A percentile compares a stretch with the other conserved stretches of the same genome.
phyloP scores from a whole-genome alignment of 208 protist genomes.

The Sergeia podlipaevii region DNA sequence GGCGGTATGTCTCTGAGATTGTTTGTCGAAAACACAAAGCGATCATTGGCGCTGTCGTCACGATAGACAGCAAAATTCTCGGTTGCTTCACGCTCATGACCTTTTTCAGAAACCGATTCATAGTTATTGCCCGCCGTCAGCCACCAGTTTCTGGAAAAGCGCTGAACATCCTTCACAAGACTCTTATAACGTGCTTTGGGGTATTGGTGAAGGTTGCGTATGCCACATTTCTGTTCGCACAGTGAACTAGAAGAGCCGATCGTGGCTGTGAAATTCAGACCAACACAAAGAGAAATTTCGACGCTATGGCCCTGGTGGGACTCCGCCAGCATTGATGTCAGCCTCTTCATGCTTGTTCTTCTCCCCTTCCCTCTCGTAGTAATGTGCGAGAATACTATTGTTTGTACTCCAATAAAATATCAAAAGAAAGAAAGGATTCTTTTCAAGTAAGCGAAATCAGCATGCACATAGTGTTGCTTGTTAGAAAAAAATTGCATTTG shows the following conservation, averaged over 20 bases:
- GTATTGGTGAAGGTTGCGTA: constrained; percentile 89
- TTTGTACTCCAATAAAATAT: too few species aligned
- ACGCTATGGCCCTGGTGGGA: too few species aligned
- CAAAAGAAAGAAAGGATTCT: neutral
- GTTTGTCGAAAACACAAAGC: constrained; percentile 71
- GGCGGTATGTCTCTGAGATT: constrained; percentile 70
- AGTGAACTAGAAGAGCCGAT: too few species aligned
- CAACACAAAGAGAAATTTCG: too few species aligned
- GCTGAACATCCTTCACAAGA: constrained; percentile 70
- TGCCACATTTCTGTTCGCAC: constrained; percentile 34
- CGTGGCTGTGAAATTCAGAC: neutral
- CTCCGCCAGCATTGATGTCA: too few species aligned
- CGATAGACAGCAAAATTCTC: constrained; percentile 79
- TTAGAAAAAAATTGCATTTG: too few species aligned
- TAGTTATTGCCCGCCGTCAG: constrained; percentile 83
- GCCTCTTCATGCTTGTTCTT: too few species aligned
- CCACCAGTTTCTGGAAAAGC: constrained; percentile 83
- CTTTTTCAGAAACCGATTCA: constrained; percentile 74
- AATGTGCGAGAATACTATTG: too few species aligned
- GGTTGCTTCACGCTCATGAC: constrained; percentile 83
- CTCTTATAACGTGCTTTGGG: constrained; percentile 85
- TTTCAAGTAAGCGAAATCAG: constrained; percentile 2
- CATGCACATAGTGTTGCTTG: too few species aligned
- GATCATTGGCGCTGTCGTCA: constrained; percentile 72
- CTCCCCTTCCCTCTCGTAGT: too few species aligned